These are phyloP conservation scores for Podosphaera leucotricha DNA, from an alignment of 2,329 filamentous ascomycete genomes.

Conservation along the genomic window DNA sequence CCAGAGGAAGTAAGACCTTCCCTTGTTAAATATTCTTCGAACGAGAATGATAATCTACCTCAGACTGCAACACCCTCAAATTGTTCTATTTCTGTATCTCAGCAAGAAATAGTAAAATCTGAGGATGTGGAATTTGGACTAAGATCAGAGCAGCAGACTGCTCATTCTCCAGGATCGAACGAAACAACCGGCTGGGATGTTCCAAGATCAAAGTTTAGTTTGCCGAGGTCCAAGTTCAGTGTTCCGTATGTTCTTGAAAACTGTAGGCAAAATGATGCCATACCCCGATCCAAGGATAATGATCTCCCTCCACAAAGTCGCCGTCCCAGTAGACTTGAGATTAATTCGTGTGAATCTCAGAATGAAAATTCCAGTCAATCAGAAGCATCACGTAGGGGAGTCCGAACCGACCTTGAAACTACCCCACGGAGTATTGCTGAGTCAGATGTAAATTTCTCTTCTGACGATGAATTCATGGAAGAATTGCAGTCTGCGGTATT, in stretches of 20 bases:
- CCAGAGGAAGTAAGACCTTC: not conserved
- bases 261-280: not conserved
- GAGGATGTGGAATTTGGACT: not conserved
- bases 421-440: conserved; percentile 14
- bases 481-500: conserved; percentile 64
- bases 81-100: not conserved
- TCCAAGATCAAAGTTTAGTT: conserved; percentile 12
- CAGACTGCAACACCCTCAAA: not conserved
- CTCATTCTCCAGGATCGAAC: not conserved
- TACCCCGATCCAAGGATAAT: not conserved
- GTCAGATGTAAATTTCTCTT: conserved; percentile 27
- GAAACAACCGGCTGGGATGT: conserved; percentile 7
- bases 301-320: not conserved
- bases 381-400: conserved; percentile 7
- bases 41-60: not conserved
- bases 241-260: not conserved
- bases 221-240: conserved; percentile 5
- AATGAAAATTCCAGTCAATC: conserved; percentile 8
- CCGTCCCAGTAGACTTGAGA: not conserved
- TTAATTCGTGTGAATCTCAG: conserved; percentile 1
- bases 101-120: not conserved
- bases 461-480: conserved; percentile 68
- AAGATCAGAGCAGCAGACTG: not conserved
- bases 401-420: conserved; percentile 24
- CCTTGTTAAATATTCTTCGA: not conserved